Conservation (phyloP, 495 filamentous ascomycete genomes). For the Podospora sp. region DNA sequence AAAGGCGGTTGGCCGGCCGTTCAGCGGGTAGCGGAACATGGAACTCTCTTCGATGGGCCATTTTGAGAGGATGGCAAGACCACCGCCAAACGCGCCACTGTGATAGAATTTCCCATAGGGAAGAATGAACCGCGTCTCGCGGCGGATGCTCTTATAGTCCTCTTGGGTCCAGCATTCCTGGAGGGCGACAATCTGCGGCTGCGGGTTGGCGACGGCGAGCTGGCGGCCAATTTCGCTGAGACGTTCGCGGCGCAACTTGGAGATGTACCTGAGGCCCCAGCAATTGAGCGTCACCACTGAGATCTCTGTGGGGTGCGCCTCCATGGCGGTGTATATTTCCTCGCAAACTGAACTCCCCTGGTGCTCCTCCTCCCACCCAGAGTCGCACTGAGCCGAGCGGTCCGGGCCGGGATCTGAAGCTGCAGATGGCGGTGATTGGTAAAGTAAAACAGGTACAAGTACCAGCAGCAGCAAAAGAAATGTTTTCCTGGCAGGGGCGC, state of each 20-base stretch:
- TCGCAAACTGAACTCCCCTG: not conserved
- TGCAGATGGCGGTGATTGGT: not conserved
- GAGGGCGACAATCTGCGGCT: constrained; percentile 84
- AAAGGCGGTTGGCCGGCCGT: constrained; percentile 91
- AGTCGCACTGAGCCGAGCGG: not conserved
- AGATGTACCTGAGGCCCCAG: constrained; percentile 92
- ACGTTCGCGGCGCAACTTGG: constrained; percentile 76
- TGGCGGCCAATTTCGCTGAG: constrained; percentile 80
- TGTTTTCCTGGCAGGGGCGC: not conserved
- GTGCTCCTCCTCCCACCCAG: not conserved
- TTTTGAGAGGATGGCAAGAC: constrained; percentile 87
- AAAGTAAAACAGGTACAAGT: not conserved
- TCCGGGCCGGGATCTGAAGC: not conserved
- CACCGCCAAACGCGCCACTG: constrained; percentile 85
- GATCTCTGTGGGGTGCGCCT: constrained; percentile 54
- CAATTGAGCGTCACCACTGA: constrained; percentile 87
- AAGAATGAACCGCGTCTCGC: constrained; percentile 72
- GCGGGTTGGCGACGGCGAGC: constrained; percentile 65
- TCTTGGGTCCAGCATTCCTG: constrained; percentile 96
- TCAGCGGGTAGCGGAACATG: constrained; percentile 87
- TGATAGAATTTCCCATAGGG: constrained; percentile 95
- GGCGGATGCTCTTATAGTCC: constrained; percentile 82
- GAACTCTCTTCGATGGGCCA: constrained; percentile 95
- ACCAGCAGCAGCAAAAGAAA: too few relatives aligned
- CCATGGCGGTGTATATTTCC: constrained; percentile 31